phyloP scores from a whole-genome alignment of 2,329 filamentous ascomycete species.

The Curvularia sp. region DNA sequence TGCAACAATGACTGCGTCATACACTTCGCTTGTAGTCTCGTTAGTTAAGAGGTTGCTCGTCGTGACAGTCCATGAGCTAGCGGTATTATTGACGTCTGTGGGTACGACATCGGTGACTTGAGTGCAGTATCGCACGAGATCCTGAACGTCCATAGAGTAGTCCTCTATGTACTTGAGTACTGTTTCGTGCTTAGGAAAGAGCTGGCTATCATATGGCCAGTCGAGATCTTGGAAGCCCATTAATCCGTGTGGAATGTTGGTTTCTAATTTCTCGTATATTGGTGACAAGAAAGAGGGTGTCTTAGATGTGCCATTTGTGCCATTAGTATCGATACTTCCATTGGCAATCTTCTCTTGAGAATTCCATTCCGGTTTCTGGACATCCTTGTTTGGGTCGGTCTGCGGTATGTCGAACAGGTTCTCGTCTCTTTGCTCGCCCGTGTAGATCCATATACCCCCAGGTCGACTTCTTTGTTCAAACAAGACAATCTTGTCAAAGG shows the following conservation, averaged over 20 bases:
- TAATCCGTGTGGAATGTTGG: constrained; percentile 81
- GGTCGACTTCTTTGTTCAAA: constrained; percentile 81
- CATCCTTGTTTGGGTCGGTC: constrained; percentile 65
- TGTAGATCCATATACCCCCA: constrained; percentile 89
- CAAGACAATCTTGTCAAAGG: constrained; percentile 73
- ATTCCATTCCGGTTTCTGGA: constrained; percentile 67
- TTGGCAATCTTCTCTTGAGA: background rate
- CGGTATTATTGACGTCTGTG: constrained; percentile 31
- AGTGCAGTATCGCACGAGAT: constrained; percentile 72
- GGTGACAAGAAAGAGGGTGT: constrained; percentile 76
- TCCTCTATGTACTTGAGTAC: constrained; percentile 76
- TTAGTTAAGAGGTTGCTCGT: constrained; percentile 59
- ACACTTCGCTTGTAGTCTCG: constrained; percentile 56
- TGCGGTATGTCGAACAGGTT: constrained; percentile 67
- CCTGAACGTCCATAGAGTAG: constrained; percentile 72
- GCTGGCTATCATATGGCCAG: constrained; percentile 68
- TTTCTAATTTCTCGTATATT: constrained; percentile 81
- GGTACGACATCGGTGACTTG: constrained; percentile 68
- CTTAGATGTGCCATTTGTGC: constrained; percentile 16
- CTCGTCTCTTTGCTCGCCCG: constrained; percentile 56
- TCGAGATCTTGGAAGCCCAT: constrained; percentile 80
- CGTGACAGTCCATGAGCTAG: constrained; percentile 65
- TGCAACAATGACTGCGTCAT: constrained; percentile 59
- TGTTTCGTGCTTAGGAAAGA: constrained; percentile 75
- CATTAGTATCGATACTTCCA: background rate